phyloP scores from a whole-genome alignment of 73 alveolate genomes.

The Uronychia binucleata region DNA sequence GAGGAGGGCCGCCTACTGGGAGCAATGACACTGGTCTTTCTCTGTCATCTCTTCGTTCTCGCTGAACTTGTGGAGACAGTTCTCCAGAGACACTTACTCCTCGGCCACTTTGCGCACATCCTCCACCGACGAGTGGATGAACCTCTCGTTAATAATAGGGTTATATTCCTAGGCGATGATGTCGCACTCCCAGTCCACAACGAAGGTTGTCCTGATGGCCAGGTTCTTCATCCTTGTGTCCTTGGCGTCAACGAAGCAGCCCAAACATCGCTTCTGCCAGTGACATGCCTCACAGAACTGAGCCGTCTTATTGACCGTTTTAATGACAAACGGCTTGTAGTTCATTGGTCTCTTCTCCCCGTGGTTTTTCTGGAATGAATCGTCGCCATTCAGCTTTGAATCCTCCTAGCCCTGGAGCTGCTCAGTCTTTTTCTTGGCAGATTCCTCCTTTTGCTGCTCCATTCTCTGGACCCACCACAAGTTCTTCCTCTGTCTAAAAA shows the following conservation, averaged over 20 bases:
- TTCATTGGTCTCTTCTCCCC: not conserved
- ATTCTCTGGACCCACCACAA: conserved; percentile 45
- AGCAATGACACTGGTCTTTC: conserved; percentile 42
- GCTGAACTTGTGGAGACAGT: conserved; percentile 41
- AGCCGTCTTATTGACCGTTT: conserved; percentile 36
- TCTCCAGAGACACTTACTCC: conserved; percentile 27
- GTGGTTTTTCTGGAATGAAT: no score
- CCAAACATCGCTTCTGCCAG: conserved; percentile 39
- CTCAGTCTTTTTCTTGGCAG: no score
- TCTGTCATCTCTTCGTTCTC: conserved; percentile 48
- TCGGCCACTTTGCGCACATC: conserved; percentile 22
- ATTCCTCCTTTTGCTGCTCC: not conserved
- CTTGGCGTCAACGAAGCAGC: conserved; percentile 29
- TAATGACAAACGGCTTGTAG: conserved; percentile 43
- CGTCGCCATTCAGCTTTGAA: no score
- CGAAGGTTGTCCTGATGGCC: conserved; percentile 12
- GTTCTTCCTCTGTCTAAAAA: conserved; percentile 11
- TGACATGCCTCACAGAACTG: conserved; percentile 19
- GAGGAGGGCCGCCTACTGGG: not conserved
- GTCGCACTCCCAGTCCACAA: conserved; percentile 47
- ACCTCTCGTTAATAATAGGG: conserved; percentile 15
- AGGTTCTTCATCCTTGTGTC: conserved; percentile 16
- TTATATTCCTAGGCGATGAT: conserved; percentile 40
- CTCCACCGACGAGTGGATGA: conserved; percentile 11
- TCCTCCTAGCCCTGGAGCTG: no score